Base-by-base conservation (phyloP, 1,284 basidiomycete genomes). In the Cutaneotrichosporon dermatis region DNA sequence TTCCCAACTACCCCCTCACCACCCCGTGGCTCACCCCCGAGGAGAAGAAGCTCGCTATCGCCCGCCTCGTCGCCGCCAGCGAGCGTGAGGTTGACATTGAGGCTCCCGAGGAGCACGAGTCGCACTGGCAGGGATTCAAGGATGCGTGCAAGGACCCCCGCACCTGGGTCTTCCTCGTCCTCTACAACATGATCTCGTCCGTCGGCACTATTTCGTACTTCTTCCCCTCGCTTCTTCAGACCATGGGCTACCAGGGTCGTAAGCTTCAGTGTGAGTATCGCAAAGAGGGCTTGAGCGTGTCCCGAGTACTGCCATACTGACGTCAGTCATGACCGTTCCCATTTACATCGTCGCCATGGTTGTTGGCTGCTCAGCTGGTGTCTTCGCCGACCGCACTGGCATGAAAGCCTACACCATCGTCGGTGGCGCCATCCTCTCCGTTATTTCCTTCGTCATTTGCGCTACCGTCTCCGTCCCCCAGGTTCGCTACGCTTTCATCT, bases 1-100 rank as follows among this genome's bases (percentile, higher is more conserved):
- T 79, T 2, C 76, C 76, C 15, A 68, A 74, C 64, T 74, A 63
- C 61, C 73, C 73, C 12, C 46, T 46, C 43, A 68, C 63, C 36
- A 74, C 73, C 41, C 51, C 43, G 6, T 73, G 72, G 72, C 66
- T 73, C 41, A 61, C 60, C 37, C 51, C 59, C 36, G 65, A 69
- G 36, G 66, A 74, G 54, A 55, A 56, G 50, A 42, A 34, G 10
- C 40, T 61, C 40, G 59, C 59, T 10, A 43, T 57, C n/a, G 25
- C 37, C 11, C 42, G 57, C 46, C 59, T 61, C 13, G 48, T 59
- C 33, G 54, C 34, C 53, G 58, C 34, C 65, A 66, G 33, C 51
- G 39, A 40, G 9, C 39, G 39, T 40, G 39, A 40, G 39, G 39
- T 40, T 12, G 39, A 40, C 39, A 8, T 40, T 12, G 39, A 40